Conservation (phyloP, 1,284 basidiomycete genomes). For the Apiotrichum montevideense region DNA sequence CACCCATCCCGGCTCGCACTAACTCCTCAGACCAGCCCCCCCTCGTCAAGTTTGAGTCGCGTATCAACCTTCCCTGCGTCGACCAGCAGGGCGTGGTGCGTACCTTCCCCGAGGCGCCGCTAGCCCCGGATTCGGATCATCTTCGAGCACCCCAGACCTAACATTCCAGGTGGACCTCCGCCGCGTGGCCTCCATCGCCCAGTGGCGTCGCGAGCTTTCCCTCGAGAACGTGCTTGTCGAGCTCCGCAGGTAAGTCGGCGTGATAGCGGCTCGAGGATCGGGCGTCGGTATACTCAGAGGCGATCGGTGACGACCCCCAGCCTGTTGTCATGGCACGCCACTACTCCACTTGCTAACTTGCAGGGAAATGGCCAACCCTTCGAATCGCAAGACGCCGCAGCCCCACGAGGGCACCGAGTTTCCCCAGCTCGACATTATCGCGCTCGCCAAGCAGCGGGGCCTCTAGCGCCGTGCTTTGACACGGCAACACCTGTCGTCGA, state of each 20-base stretch:
- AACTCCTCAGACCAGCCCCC: constrained; percentile 36
- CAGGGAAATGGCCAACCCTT: constrained; percentile 89
- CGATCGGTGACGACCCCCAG: too few relatives aligned
- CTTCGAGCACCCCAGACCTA: too few relatives aligned
- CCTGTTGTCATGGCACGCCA: background rate
- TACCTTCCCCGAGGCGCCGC: background rate
- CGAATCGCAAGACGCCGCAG: constrained; percentile 90
- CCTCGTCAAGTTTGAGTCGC: constrained; percentile 64
- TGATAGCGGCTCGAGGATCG: background rate
- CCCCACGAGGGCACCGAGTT: constrained; percentile 73
- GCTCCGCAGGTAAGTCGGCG: constrained; percentile 67
- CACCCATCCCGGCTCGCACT: background rate
- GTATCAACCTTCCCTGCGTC: constrained; percentile 95
- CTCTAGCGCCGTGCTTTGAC: background rate
- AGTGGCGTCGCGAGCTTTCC: constrained; percentile 69
- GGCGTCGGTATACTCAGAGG: too few relatives aligned
- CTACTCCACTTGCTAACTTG: background rate
- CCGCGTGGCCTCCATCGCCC: constrained; percentile 63
- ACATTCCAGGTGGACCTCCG: constrained; percentile 57
- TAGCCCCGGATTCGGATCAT: too few relatives aligned
- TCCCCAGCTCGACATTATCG: constrained; percentile 40
- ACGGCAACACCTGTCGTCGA: too few relatives aligned
- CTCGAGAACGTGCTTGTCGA: constrained; percentile 86
- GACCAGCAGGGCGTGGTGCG: constrained; percentile 59
- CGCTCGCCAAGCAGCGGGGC: constrained; percentile 36